phyloP scores from a whole-genome alignment of 306 rosid genomes.

The Vigna nakashimae region DNA sequence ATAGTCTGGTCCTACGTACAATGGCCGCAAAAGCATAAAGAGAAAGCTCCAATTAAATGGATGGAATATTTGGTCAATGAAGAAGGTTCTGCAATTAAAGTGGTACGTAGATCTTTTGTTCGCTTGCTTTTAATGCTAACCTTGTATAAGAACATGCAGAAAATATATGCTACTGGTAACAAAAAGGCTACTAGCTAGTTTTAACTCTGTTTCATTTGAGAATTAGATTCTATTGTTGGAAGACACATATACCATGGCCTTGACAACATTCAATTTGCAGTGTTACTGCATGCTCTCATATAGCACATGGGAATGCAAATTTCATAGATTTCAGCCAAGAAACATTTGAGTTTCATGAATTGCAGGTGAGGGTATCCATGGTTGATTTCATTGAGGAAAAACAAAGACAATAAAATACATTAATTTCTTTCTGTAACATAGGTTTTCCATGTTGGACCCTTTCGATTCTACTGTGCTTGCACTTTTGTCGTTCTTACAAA shows the following conservation, averaged over 20 bases:
- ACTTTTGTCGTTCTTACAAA: constrained; percentile 27
- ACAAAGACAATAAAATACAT: not conserved
- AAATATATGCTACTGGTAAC: constrained; percentile 8
- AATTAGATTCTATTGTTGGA: constrained; percentile 1
- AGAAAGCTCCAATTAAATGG: constrained; percentile 28
- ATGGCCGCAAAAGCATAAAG: constrained; percentile 49
- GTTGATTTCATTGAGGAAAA: constrained; percentile 4
- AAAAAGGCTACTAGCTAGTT: not conserved
- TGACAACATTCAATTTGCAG: not conserved
- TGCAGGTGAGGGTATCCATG: constrained; percentile 13
- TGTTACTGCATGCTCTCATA: not conserved
- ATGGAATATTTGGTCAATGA: constrained; percentile 42
- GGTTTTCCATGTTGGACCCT: constrained; percentile 14
- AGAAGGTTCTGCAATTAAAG: constrained; percentile 27
- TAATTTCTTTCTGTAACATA: constrained; percentile 20
- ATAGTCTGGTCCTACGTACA: constrained; percentile 42
- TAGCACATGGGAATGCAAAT: not conserved
- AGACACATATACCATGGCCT: constrained; percentile 10
- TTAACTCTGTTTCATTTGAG: not conserved
- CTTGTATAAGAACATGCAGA: constrained; percentile 3
- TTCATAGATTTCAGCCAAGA: not conserved
- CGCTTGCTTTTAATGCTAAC: not conserved
- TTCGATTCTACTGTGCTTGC: constrained; percentile 31
- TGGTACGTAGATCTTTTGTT: not conserved
- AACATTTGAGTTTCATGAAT: constrained; percentile 4